phyloP scores from a whole-genome alignment of 2,329 filamentous ascomycete genomes.

The Diplocarpon rosae region DNA sequence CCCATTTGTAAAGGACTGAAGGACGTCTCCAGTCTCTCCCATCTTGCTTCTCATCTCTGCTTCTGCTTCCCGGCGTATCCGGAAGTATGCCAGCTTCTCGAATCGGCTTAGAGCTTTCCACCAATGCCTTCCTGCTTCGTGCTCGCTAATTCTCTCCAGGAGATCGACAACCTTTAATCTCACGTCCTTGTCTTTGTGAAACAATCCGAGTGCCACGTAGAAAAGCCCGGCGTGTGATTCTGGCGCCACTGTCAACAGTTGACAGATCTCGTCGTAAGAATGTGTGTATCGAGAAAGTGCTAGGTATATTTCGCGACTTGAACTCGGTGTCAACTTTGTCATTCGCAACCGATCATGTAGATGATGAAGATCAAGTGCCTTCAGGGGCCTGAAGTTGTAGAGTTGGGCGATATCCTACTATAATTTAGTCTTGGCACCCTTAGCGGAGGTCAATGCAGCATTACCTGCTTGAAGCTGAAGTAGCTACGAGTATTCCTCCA shows the following conservation, averaged over 20 bases:
- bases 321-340: constrained; percentile 63
- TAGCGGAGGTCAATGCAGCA: constrained; percentile 21
- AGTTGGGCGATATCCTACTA: constrained; percentile 52
- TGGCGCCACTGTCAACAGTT: constrained; percentile 70
- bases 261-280: constrained; percentile 75
- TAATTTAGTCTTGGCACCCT: constrained; percentile 19
- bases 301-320: constrained; percentile 76
- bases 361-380: constrained; percentile 79
- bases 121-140: constrained; percentile 88
- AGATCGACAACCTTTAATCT: constrained; percentile 67
- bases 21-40: constrained; percentile 15
- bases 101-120: constrained; percentile 82
- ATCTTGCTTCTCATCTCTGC: constrained; percentile 33
- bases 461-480: constrained; percentile 83
- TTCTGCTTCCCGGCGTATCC: constrained; percentile 59
- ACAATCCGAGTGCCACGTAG: constrained; percentile 80
- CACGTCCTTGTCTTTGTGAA: constrained; percentile 78
- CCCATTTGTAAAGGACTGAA: constrained; percentile 6
- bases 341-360: constrained; percentile 84
- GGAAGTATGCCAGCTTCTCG: constrained; percentile 73
- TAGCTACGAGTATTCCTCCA: constrained; percentile 95
- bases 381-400: constrained; percentile 56
- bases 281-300: constrained; percentile 66
- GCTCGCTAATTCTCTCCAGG: constrained; percentile 69
- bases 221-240: constrained; percentile 84